These are phyloP conservation scores for Brassica incana DNA, from an alignment of 345 rosid genomes.

Conservation along the genomic window DNA sequence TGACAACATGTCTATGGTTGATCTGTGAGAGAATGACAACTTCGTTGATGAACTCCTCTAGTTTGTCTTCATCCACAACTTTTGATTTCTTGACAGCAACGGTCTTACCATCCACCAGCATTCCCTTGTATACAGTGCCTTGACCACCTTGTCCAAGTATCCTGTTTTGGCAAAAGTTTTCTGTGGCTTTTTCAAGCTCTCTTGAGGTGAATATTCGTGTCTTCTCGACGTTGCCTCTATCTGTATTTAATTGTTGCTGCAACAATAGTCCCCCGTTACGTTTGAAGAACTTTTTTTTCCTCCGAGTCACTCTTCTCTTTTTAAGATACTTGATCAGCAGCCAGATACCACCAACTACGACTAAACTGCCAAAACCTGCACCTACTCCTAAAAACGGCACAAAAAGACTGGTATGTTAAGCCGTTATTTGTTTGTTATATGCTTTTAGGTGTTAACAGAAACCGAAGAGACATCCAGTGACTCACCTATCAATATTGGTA, in stretches of 20 bases:
- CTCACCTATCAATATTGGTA: neutral
- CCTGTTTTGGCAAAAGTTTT: slow-evolving; percentile 34
- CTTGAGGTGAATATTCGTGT: slow-evolving; percentile 12
- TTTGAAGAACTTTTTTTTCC: slow-evolving; percentile 13
- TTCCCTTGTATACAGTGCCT: slow-evolving; percentile 47
- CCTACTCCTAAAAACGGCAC: slow-evolving; percentile 4
- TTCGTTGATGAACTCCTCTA: slow-evolving; percentile 50
- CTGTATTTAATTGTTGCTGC: slow-evolving; percentile 28
- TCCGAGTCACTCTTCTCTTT: neutral
- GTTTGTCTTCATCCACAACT: slow-evolving; percentile 38
- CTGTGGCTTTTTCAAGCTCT: slow-evolving; percentile 46
- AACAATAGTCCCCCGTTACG: slow-evolving; percentile 33
- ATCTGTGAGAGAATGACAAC: slow-evolving; percentile 44
- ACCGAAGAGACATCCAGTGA: neutral
- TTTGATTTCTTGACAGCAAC: slow-evolving; percentile 51
- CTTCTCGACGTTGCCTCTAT: slow-evolving; percentile 1
- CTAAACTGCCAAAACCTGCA: neutral
- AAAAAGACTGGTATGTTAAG: neutral
- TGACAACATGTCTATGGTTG: slow-evolving; percentile 40
- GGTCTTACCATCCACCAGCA: slow-evolving; percentile 13
- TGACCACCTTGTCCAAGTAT: slow-evolving; percentile 24
- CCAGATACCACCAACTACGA: neutral
- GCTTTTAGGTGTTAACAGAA: neutral
- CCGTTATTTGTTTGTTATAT: too few species aligned
- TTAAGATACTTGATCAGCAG: neutral